Base-by-base conservation (phyloP, 345 rosid species). In the Geranium rotundifolium region DNA sequence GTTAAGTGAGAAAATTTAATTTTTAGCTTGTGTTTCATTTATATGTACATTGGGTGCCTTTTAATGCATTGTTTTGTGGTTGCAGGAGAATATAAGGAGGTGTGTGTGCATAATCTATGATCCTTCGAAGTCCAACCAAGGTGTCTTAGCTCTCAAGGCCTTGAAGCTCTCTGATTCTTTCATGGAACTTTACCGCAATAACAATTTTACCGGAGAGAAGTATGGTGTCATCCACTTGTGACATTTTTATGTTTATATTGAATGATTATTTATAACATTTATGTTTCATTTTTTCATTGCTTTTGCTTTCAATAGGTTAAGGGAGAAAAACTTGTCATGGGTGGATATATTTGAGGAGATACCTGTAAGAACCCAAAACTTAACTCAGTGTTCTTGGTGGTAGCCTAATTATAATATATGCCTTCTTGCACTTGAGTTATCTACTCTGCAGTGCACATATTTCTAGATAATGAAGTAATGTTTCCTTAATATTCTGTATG, bases 311-410 rank as follows among this genome's bases (percentile, higher is more conserved):
- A 37, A 17, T 67, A 95, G 99, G 83, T 78, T 95, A 89, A 90
- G 99, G 75, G 99, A 95, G 87, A 90, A 83, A 72, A 90, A 88
- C 73, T 84, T 95, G 80, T 86, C 99, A 29, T 95, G 99, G 99
- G 90, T 86, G 82, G 97, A 90, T 78, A 90, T 95, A 63, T 95
- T 95, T 70, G 99, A 95, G 75, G 99, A 95, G 74, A 95, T 95
- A 61, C 99, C 99, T 17, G 99, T 95, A 87, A 85, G 96, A 67
- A 23, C 71, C 65, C 59, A 59, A 49, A 34, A 49, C 68, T 37
- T 59, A 29, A 34, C 54, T 62, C 29, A 31, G 54, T 68, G 17
- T 67, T 61, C 20, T 57, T 37, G 34, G 54, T 17, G 34, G 10
- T 52, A 63, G 58, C 16, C 16, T 61, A 61, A 29, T 5, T 27